Evolutionary conservation across 257 asterid species (phyloP).

Genomic region (Salvia splendens): DNA sequence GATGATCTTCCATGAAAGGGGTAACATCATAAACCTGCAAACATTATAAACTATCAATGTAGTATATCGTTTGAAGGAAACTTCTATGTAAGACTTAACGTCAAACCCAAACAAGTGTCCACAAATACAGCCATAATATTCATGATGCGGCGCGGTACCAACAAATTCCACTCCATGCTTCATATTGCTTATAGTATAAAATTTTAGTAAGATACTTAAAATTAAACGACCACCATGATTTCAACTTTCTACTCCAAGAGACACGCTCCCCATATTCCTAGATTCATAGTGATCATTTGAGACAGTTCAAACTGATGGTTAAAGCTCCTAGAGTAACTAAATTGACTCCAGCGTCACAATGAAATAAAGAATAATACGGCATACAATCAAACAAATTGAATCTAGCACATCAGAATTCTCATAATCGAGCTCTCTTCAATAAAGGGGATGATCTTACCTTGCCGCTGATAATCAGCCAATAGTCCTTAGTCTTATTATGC

Average conservation of each 20-base stretch:
- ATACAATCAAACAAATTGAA: constrained; percentile 9
- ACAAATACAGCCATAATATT: neutral
- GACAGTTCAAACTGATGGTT: too few relatives aligned
- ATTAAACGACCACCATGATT: neutral
- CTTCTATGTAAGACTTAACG: neutral
- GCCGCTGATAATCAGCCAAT: constrained; percentile 60
- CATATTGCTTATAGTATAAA: neutral
- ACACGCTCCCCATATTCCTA: neutral
- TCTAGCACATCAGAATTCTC: neutral
- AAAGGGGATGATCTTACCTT: constrained; percentile 40
- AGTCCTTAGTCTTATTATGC: constrained; percentile 56
- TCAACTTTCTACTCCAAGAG: neutral
- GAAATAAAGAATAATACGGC: neutral
- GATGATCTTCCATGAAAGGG: constrained; percentile 92
- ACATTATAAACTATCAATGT: neutral
- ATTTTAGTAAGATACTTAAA: too few relatives aligned
- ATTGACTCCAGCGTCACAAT: constrained; percentile 1
- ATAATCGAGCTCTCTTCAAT: constrained; percentile 14
- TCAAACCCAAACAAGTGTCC: neutral
- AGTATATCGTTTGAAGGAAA: neutral
- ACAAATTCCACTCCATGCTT: neutral
- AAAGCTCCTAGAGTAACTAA: neutral
- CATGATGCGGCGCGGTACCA: neutral
- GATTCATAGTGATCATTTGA: neutral
- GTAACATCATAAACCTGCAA: constrained; percentile 56